A percentile compares a stretch with the other conserved stretches of the same genome.
These are phyloP conservation scores for Meyerozyma sp. DNA, from an alignment of 1,139 yeast species.

Conservation along the genomic window DNA sequence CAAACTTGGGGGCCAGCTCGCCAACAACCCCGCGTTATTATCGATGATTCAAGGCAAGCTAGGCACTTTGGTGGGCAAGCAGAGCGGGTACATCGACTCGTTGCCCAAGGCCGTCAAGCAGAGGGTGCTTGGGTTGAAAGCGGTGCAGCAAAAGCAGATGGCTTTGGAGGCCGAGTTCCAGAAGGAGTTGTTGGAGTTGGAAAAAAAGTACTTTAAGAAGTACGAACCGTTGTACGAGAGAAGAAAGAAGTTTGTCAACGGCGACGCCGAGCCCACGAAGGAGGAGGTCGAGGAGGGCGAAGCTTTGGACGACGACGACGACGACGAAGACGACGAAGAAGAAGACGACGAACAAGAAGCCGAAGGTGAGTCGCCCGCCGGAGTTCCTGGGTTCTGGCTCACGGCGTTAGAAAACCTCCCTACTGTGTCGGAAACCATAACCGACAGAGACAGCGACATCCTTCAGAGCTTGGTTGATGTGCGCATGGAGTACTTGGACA, in stretches of 20 bases:
- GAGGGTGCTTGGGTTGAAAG: constrained; percentile 77
- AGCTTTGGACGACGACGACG: constrained; percentile 17
- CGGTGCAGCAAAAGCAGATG: constrained; percentile 79
- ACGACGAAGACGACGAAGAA: constrained; percentile 38
- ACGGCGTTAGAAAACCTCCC: constrained; percentile 88
- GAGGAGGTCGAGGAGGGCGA: constrained; percentile 17
- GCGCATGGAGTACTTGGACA: constrained; percentile 73
- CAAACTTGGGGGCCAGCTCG: constrained; percentile 41
- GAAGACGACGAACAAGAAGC: constrained; percentile 40
- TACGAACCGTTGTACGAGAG: constrained; percentile 75
- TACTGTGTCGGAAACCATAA: constrained; percentile 76
- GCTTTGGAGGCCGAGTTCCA: constrained; percentile 88
- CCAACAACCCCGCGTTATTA: constrained; percentile 71
- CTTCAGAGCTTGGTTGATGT: constrained; percentile 65
- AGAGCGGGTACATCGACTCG: constrained; percentile 78
- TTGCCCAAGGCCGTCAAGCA: constrained; percentile 73
- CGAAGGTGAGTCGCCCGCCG: constrained; percentile 45
- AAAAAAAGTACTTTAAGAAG: constrained; percentile 68
- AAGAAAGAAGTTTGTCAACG: constrained; percentile 69
- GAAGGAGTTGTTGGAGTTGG: constrained; percentile 79
- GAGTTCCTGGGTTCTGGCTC: constrained; percentile 95
- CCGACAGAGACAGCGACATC: constrained; percentile 88
- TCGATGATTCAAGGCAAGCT: constrained; percentile 90
- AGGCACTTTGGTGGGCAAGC: constrained; percentile 77
- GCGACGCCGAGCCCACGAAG: constrained; percentile 68